Evolutionary conservation across 1,139 yeast genomes (phyloP), one percentile per base, ranked within the genome.

Genomic region (Lodderomyces margitis): DNA sequence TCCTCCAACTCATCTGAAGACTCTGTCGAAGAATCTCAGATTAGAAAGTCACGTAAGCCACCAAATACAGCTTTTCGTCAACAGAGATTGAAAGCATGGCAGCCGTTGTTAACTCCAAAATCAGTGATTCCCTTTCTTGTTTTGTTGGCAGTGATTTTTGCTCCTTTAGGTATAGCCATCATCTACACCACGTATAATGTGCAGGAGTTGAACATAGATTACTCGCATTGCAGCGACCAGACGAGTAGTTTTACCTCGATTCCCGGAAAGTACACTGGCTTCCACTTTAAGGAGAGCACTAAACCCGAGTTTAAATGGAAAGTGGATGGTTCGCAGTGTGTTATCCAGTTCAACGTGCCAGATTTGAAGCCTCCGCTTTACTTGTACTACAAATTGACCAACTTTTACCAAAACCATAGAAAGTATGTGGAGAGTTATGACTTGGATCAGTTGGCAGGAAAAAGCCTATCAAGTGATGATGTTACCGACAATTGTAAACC

Each of bases 11-110:
- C 55, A 23, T 60, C 61, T 10, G 66, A 59, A 27, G 59, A 55
- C 21, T 55, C 55, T 12, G 61, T 59, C 35, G 62, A 55, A 37
- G 25, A 34, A 32, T 32, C 44, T 0, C 52, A 51, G 2, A 59
- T 64, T 33, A 66, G 64, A 35, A 80, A 77, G 51, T 78, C 83
- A 3, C 66, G 87, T 47, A 80, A 81, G 55, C 89, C 86, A 10
- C 83, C 81, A 54, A 86, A 85, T 57, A 85, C 92, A 3, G 92
- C 92, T 2, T 85, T 85, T 55, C 75, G 91, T 55, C 94, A 64
- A 44, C 88, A 82, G 54, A 64, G 88, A 58, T 64, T 82, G 52
- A 83, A 83, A 56, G 84, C 92, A 45, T 85, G 92, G 92, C 92
- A 85, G 61, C 92, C 92, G 0, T 82, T 84, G 37, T 70, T 85